Evolutionary conservation across 805 yeast genomes (phyloP).

Genomic region (Lipomyces anomalus): DNA sequence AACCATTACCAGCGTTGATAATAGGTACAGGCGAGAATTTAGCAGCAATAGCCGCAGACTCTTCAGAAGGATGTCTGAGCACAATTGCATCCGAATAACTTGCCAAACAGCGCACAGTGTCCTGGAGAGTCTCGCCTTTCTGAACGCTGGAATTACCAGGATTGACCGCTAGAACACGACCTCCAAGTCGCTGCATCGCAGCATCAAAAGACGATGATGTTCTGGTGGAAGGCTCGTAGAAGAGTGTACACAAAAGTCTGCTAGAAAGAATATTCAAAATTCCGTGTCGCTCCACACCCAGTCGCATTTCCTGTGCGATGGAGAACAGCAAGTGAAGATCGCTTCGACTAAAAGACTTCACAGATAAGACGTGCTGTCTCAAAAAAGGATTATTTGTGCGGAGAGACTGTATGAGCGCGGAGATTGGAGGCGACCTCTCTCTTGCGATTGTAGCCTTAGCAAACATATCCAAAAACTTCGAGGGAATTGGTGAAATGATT

Average conservation of each 20-base stretch:
- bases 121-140: conserved; percentile 97
- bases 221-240: conserved; percentile 97
- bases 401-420: conserved; percentile 71
- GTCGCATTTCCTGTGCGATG: conserved; percentile 96
- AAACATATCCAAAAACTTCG: neutral
- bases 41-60: conserved; percentile 89
- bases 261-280: conserved; percentile 87
- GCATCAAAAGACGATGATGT: conserved; percentile 96
- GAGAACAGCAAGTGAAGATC: conserved; percentile 90
- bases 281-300: conserved; percentile 94
- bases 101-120: conserved; percentile 89
- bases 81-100: conserved; percentile 96
- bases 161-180: conserved; percentile 84
- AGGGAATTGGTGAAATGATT: neutral
- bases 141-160: conserved; percentile 88
- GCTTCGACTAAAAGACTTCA: conserved; percentile 76
- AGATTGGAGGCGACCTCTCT: conserved; percentile 42
- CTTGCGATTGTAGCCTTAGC: conserved; percentile 25
- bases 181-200: conserved; percentile 99
- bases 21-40: conserved; percentile 96
- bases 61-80: conserved; percentile 91
- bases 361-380: conserved; percentile 81
- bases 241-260: conserved; percentile 85
- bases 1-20: conserved; percentile 95
- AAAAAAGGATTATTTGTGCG: conserved; percentile 84